Base-by-base conservation (phyloP, 2,329 filamentous ascomycete species). In the Trichoderma guizhouense region DNA sequence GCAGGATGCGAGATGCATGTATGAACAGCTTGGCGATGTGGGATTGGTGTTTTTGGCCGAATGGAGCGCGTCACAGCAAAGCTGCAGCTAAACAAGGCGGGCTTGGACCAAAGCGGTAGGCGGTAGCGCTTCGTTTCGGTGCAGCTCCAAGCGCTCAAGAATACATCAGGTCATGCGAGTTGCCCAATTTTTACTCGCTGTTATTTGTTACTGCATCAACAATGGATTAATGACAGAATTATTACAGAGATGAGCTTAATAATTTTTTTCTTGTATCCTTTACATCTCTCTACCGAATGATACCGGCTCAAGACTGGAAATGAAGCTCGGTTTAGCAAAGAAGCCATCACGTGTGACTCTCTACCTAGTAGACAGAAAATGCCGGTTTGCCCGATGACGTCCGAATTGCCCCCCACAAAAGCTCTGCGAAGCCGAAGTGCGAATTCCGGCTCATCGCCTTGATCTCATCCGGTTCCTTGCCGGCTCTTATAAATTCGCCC, bases 351-450 rank as follows among this genome's bases (percentile, higher is more conserved):
- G 57, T 69, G 66, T 30, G 30, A 57, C 66, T 28, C 14, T 47
- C 34, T 7, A 28, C 28, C 28, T 28, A 28, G 28, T 28, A 4
- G 1, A 5, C 63, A 12, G 21, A 18, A 43, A 58, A 58, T 58
- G 53, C 66, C 66, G 66, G 34, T 43, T 69, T 55, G 58, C 43
- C 68, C 77, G 78, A 80, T 80, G 79, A 80, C 79, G 79, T 80
- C 77, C 76, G 78, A 75, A 76, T 77, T 36, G 36, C 63, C 55
- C 70, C 70, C 70, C 57, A 61, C 60, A 63, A 60, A 62, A 64
- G 58, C 47, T 63, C 34, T 64, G 68, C 68, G 60, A 63, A 51
- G 30, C 60, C 68, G 68, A 63, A 71, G 30, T 71, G 58, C 68
- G 68, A 71, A 71, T 39, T 64, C 58, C 60, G 60, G 58, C 15